phyloP scores from a whole-genome alignment of 257 asterid species.

The Jacaranda mimosifolia region DNA sequence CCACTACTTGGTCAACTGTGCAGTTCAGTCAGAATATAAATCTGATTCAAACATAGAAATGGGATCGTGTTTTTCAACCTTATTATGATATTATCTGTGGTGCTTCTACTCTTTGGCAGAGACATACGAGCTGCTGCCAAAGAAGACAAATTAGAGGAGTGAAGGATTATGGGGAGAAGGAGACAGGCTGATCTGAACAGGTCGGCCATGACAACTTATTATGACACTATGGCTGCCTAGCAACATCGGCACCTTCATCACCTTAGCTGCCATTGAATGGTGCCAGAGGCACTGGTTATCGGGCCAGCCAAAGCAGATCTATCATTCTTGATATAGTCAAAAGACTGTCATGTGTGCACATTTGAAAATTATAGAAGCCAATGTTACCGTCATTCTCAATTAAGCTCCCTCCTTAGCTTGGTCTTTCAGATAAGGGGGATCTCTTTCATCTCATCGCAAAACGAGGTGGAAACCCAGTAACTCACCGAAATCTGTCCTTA shows the following conservation, averaged over 20 bases:
- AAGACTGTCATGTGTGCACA: neutral
- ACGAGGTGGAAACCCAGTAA: neutral
- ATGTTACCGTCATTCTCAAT: constrained; percentile 3
- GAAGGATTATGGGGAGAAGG: neutral
- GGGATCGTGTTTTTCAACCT: neutral
- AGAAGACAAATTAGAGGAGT: neutral
- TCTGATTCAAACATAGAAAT: neutral
- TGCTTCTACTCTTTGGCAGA: neutral
- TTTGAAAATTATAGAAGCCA: neutral
- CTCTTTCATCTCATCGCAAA: neutral
- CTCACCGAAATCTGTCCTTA: neutral
- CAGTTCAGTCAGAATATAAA: neutral
- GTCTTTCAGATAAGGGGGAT: neutral
- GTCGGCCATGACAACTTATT: neutral
- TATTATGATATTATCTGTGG: neutral
- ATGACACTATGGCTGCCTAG: neutral
- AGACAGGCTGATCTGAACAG: neutral
- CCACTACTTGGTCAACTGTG: neutral
- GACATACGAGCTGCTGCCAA: neutral
- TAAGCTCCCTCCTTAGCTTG: neutral
- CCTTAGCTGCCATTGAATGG: neutral
- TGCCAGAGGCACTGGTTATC: neutral
- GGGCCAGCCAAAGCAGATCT: neutral
- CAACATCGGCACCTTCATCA: neutral
- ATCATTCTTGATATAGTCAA: neutral